Evolutionary conservation across 2,329 filamentous ascomycete species (phyloP).

Genomic region (Metarhizium robertsii): DNA sequence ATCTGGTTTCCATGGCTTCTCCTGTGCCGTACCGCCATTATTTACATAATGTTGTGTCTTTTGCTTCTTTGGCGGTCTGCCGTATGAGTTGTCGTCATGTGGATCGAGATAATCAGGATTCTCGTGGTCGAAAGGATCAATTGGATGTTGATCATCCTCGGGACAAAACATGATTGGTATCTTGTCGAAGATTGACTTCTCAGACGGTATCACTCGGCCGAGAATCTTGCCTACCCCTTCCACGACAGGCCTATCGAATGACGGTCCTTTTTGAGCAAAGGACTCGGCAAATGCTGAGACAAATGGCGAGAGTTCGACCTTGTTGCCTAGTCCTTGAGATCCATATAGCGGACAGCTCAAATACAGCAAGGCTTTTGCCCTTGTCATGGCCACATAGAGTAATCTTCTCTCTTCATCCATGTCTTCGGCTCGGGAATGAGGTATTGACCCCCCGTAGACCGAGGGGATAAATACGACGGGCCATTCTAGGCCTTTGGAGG

Average conservation of each 20-base stretch:
- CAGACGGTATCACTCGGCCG: conserved; percentile 47
- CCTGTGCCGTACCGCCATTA: conserved; percentile 10
- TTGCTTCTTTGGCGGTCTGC: conserved; percentile 20
- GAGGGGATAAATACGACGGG: conserved; percentile 89
- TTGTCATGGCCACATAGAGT: conserved; percentile 93
- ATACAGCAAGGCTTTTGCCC: conserved; percentile 79
- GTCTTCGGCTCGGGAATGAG: conserved; percentile 79
- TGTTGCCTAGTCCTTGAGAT: conserved; percentile 45
- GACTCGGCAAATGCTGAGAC: conserved; percentile 39
- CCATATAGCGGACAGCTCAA: conserved; percentile 69
- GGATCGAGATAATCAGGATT: conserved; percentile 12
- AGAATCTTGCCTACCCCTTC: conserved; percentile 64
- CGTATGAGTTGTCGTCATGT: conserved; percentile 10
- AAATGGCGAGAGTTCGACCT: conserved; percentile 64
- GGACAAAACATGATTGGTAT: conserved; percentile 44
- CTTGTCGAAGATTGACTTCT: conserved; percentile 42
- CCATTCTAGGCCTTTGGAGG: conserved; percentile 94
- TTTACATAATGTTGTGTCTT: conserved; percentile 13
- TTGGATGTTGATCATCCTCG: conserved; percentile 61
- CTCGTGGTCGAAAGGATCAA: conserved; percentile 44
- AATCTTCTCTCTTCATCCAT: conserved; percentile 78
- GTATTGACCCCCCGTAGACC: conserved; percentile 82
- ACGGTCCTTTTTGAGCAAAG: conserved; percentile 57
- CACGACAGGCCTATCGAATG: conserved; percentile 53
- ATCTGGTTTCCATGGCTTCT: conserved; percentile 30